Conservation (phyloP, 805 yeast genomes). For the Sungouiella blattae region DNA sequence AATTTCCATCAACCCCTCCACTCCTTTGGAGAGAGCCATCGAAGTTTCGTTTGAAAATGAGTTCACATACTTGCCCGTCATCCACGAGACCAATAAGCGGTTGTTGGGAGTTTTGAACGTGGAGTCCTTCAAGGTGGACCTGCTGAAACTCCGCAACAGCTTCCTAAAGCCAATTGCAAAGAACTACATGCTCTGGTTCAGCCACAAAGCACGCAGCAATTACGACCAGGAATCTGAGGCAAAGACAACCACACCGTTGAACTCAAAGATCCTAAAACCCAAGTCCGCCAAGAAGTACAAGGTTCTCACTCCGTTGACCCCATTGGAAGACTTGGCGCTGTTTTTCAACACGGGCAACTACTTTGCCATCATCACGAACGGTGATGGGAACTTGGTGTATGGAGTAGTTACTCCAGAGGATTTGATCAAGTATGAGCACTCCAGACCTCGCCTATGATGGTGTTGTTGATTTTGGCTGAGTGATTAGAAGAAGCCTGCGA, state of each 20-base stretch:
- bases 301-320: slow-evolving; percentile 51
- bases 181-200: slow-evolving; percentile 43
- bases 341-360: slow-evolving; percentile 49
- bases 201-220: slow-evolving; percentile 30
- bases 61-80: slow-evolving; percentile 53
- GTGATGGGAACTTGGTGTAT: slow-evolving; percentile 48
- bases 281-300: slow-evolving; percentile 31
- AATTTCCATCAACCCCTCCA: slow-evolving; percentile 47
- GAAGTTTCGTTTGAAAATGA: slow-evolving; percentile 55
- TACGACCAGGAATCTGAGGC: slow-evolving; percentile 24
- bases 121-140: slow-evolving; percentile 36
- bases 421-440: slow-evolving; percentile 21
- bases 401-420: slow-evolving; percentile 52
- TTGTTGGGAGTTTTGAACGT: slow-evolving; percentile 49
- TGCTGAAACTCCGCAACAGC: slow-evolving; percentile 20
- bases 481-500: too few relatives aligned
- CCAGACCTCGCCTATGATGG: slow-evolving; percentile 16
- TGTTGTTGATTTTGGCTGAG: too few relatives aligned
- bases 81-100: slow-evolving; percentile 42
- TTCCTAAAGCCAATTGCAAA: slow-evolving; percentile 23
- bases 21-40: slow-evolving; percentile 46
- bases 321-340: slow-evolving; percentile 49
- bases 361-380: slow-evolving; percentile 58
- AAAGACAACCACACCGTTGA: slow-evolving; percentile 16
- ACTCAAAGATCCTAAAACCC: slow-evolving; percentile 35